phyloP scores from a whole-genome alignment of 345 rosid genomes.

The Rubroshorea leprosula region DNA sequence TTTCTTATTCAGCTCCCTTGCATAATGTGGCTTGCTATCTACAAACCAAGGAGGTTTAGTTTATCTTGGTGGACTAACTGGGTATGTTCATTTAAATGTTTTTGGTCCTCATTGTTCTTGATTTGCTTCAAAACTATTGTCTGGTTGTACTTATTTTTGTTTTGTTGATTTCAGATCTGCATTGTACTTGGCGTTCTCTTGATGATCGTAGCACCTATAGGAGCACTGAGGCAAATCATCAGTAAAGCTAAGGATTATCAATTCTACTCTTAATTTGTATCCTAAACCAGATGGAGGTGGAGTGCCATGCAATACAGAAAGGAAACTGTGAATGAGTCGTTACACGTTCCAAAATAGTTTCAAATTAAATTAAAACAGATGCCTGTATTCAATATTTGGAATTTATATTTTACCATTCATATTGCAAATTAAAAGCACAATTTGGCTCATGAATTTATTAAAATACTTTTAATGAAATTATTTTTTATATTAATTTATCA shows the following conservation, averaged over 20 bases:
- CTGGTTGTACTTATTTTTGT: not conserved
- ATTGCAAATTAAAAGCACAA: too few species aligned
- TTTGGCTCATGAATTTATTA: too few species aligned
- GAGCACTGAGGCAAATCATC: constrained; percentile 61
- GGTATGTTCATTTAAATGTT: constrained; percentile 33
- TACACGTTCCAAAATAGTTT: too few species aligned
- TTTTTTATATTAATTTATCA: too few species aligned
- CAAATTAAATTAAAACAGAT: too few species aligned
- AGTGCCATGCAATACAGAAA: too few species aligned
- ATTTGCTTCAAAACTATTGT: not conserved
- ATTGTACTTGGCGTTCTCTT: constrained; percentile 48
- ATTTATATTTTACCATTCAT: too few species aligned
- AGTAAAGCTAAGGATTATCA: constrained; percentile 40
- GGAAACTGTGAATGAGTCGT: too few species aligned
- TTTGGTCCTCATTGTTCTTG: not conserved
- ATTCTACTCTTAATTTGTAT: constrained; percentile 38
- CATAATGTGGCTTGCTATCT: constrained; percentile 59
- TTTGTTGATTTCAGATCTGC: constrained; percentile 47
- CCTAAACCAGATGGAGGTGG: too few species aligned
- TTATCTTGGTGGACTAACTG: constrained; percentile 62
- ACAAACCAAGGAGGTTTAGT: constrained; percentile 62
- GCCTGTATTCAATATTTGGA: too few species aligned
- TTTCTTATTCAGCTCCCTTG: constrained; percentile 57
- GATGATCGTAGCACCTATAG: constrained; percentile 68
- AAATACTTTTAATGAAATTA: too few species aligned